phyloP scores from a whole-genome alignment of 2,329 filamentous ascomycete genomes.

The Leptographium flavum region DNA sequence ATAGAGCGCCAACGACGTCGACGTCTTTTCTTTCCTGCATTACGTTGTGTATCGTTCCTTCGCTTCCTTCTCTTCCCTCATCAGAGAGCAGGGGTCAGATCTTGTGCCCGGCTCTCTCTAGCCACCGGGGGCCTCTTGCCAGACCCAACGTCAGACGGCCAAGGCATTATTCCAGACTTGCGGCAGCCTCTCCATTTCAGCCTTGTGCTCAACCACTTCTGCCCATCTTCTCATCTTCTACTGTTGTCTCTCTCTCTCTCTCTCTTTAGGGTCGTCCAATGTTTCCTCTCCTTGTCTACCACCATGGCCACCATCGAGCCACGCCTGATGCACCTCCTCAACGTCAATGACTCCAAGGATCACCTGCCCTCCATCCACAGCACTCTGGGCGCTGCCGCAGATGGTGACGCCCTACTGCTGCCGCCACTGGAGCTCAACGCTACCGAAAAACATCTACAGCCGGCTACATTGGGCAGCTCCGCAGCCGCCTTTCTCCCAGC shows the following conservation, averaged over 20 bases:
- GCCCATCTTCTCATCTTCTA: neutral
- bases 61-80: neutral
- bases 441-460: conserved; percentile 14
- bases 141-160: neutral
- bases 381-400: conserved; percentile 23
- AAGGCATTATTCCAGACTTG: neutral
- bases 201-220: neutral
- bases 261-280: conserved; percentile 19
- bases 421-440: conserved; percentile 38
- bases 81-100: neutral
- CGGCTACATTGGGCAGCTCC: neutral
- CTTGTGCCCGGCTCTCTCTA: neutral
- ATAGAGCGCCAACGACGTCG: too few relatives aligned
- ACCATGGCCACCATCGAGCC: conserved; percentile 52
- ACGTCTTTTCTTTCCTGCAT: neutral
- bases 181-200: neutral
- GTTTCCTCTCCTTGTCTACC: conserved; percentile 25
- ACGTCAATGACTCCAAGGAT: conserved; percentile 29
- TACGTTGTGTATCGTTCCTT: too few relatives aligned
- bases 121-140: neutral
- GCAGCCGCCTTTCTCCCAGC: neutral
- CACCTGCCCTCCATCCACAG: conserved; percentile 18
- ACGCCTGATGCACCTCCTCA: conserved; percentile 50
- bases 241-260: conserved; percentile 5
- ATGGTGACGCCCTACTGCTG: conserved; percentile 21